Conservation (phyloP, 2,329 filamentous ascomycete species). For the Stromatinia cepivora region DNA sequence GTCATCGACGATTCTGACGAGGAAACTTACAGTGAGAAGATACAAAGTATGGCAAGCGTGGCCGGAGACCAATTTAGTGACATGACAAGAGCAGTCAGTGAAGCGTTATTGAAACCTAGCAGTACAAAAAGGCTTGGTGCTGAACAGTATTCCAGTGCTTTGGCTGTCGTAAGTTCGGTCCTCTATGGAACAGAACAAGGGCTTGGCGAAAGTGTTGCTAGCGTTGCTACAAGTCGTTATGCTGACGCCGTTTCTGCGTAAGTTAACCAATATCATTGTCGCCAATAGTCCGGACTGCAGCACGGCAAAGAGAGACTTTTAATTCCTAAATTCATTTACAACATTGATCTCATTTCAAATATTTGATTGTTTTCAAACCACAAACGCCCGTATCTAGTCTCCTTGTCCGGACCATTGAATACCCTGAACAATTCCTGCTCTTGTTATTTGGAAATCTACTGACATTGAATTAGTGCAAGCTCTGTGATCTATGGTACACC, state of each 20-base stretch:
- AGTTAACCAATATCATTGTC: conserved; percentile 34
- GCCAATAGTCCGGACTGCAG: too few relatives aligned
- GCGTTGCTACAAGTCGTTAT: conserved; percentile 55
- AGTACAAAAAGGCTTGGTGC: conserved; percentile 50
- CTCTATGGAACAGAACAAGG: conserved; percentile 52
- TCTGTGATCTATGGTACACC: conserved; percentile 65
- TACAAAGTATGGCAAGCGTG: conserved; percentile 52
- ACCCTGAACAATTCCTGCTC: not conserved
- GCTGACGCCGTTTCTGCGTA: conserved; percentile 57
- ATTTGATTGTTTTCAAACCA: too few relatives aligned
- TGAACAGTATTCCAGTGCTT: conserved; percentile 57
- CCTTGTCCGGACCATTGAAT: too few relatives aligned
- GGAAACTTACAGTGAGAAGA: conserved; percentile 50
- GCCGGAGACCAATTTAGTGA: conserved; percentile 54
- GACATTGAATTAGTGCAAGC: conserved; percentile 45
- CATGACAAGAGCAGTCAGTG: conserved; percentile 55
- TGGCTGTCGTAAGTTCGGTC: conserved; percentile 56
- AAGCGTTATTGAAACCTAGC: conserved; percentile 51
- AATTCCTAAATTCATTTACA: too few relatives aligned
- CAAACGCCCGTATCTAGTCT: too few relatives aligned
- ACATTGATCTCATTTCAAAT: too few relatives aligned
- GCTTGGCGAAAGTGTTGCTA: conserved; percentile 48
- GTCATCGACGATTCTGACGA: conserved; percentile 48
- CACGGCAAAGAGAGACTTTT: too few relatives aligned
- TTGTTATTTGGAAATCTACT: conserved; percentile 28